Percentiles rank a stretch among this genome's conserved stretches.
Conservation (phyloP, 805 yeast genomes). For the Metschnikowia cerradonensis region DNA sequence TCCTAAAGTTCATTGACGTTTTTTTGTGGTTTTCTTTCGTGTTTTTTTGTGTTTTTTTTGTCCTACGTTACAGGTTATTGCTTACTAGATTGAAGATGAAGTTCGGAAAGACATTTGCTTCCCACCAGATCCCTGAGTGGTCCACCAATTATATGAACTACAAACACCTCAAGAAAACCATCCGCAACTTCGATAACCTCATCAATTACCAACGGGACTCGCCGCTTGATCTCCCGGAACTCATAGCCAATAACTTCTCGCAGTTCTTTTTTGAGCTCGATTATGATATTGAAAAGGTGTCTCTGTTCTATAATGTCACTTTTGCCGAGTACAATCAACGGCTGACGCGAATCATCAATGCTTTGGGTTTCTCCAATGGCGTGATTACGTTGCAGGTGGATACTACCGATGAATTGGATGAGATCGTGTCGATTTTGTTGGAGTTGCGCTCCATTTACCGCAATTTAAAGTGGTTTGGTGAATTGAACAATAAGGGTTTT, state of each 20-base stretch:
- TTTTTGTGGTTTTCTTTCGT: too few species aligned
- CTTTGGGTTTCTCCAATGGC: constrained; percentile 29
- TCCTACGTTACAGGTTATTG: too few species aligned
- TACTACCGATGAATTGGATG: constrained; percentile 40
- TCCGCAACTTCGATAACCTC: constrained; percentile 55
- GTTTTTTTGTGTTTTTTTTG: too few species aligned
- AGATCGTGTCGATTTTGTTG: constrained; percentile 50
- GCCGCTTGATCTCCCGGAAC: constrained; percentile 23
- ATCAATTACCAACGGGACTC: constrained; percentile 31
- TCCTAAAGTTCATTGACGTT: too few species aligned
- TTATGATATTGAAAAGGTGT: constrained; percentile 76
- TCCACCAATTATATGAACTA: constrained; percentile 76
- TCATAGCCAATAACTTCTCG: constrained; percentile 47
- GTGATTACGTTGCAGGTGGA: constrained; percentile 30
- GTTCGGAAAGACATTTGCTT: constrained; percentile 72
- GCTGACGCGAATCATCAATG: constrained; percentile 41
- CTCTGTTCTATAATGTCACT: constrained; percentile 70
- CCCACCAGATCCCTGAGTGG: constrained; percentile 97
- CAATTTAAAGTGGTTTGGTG: constrained; percentile 91
- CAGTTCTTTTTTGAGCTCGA: constrained; percentile 76
- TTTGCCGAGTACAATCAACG: constrained; percentile 72
- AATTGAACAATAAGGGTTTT: constrained; percentile 85
- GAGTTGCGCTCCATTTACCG: constrained; percentile 74
- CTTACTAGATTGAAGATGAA: constrained; percentile 44
- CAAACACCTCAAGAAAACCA: constrained; percentile 74